These are phyloP conservation scores for Coccinonectria pachysandricola DNA, from an alignment of 2,329 filamentous ascomycete species.

Conservation along the genomic window DNA sequence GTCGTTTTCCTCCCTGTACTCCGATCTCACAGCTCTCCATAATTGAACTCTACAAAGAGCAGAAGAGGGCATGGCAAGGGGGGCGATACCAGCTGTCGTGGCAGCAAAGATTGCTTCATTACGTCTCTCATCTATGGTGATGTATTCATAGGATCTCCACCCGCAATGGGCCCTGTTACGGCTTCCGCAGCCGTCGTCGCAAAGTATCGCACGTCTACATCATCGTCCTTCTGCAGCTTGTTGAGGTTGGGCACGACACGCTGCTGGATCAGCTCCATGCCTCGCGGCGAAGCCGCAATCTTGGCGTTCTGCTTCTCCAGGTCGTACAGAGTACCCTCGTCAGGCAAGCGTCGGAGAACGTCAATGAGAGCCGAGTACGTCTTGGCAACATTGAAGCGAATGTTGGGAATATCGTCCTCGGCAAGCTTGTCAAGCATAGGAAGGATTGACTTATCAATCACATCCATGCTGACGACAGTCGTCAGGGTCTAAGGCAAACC, in stretches of 20 bases:
- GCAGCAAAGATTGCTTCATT: constrained; percentile 46
- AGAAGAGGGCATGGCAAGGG: constrained; percentile 11
- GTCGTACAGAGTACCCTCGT: constrained; percentile 75
- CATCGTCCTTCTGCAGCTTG: constrained; percentile 93
- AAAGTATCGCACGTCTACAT: constrained; percentile 97
- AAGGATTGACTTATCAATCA: constrained; percentile 86
- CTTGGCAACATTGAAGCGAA: constrained; percentile 98
- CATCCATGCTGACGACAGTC: constrained; percentile 82
- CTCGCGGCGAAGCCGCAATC: constrained; percentile 56
- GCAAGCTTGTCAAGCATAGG: constrained; percentile 95
- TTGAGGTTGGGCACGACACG: constrained; percentile 82
- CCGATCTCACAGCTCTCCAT: too few relatives aligned
- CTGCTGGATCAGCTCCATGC: constrained; percentile 72
- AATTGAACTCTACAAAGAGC: too few relatives aligned
- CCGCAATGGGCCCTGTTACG: constrained; percentile 34
- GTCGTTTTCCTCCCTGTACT: too few relatives aligned
- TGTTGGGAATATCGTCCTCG: constrained; percentile 92
- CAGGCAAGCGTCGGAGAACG: constrained; percentile 83
- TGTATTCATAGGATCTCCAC: constrained; percentile 54
- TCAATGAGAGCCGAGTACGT: constrained; percentile 86
- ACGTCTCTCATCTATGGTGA: constrained; percentile 47
- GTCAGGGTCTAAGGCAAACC: constrained; percentile 63
- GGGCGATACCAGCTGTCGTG: constrained; percentile 12
- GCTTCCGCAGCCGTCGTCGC: constrained; percentile 75
- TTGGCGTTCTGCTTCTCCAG: constrained; percentile 67